phyloP scores from a whole-genome alignment of 1,139 yeast genomes.

The Pichia sp. region DNA sequence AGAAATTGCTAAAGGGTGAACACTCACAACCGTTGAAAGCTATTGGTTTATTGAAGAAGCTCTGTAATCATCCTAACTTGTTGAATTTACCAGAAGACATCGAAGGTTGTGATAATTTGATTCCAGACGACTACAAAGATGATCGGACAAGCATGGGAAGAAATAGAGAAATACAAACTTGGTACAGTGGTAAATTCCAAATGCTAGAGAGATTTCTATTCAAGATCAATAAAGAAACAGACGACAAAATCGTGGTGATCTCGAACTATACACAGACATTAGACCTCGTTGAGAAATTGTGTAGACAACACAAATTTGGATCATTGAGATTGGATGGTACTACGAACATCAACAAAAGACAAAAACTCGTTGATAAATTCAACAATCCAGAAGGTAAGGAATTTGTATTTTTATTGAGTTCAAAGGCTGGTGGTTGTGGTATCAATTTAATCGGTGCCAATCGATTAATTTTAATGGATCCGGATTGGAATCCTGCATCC shows the following conservation, averaged over 20 bases:
- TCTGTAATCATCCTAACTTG: conserved; percentile 92
- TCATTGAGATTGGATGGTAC: conserved; percentile 89
- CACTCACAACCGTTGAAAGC: conserved; percentile 90
- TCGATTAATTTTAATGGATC: conserved; percentile 82
- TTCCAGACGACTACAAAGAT: conserved; percentile 73
- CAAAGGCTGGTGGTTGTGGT: conserved; percentile 99
- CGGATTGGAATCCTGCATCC: conserved; percentile 99
- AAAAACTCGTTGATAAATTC: conserved; percentile 85
- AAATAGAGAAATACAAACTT: conserved; percentile 56
- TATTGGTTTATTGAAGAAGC: conserved; percentile 81
- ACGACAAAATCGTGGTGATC: conserved; percentile 91
- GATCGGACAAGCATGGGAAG: conserved; percentile 38
- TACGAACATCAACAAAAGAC: conserved; percentile 88
- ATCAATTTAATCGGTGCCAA: conserved; percentile 96
- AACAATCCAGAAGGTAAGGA: conserved; percentile 90
- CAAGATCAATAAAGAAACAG: conserved; percentile 73
- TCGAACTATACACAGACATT: conserved; percentile 94
- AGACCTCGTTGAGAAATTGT: conserved; percentile 85
- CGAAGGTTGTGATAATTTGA: conserved; percentile 59
- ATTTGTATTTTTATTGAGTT: conserved; percentile 83
- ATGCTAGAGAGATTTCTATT: conserved; percentile 73
- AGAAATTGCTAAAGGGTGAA: conserved; percentile 59
- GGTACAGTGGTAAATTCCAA: conserved; percentile 61
- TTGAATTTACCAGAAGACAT: conserved; percentile 74
- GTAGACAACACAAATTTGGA: conserved; percentile 74